Percentiles rank a stretch among this genome's conserved stretches.
phyloP scores from a whole-genome alignment of 129 eudicot genomes.

The Saussurea involucrata region DNA sequence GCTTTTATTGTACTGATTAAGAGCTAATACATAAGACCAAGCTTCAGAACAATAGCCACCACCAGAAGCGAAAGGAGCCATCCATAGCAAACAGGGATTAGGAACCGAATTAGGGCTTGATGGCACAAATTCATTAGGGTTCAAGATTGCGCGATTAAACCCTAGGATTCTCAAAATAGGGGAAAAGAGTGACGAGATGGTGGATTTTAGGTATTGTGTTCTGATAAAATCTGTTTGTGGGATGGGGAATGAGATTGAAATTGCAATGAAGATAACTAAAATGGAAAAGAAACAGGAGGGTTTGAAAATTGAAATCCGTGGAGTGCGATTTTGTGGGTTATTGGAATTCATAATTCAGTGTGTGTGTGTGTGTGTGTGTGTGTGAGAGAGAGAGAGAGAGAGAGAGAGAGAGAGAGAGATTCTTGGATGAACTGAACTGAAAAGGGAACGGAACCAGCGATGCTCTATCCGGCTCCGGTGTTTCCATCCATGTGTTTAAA shows the following conservation, averaged over 20 bases:
- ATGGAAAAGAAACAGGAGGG: conserved; percentile 39
- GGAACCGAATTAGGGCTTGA: conserved; percentile 14
- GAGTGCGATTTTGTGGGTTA: conserved; percentile 26
- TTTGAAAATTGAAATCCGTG: conserved; percentile 23
- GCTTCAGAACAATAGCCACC: conserved; percentile 95
- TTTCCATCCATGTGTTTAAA: background rate
- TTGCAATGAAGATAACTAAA: conserved; percentile 43
- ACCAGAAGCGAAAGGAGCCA: conserved; percentile 85
- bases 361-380: background rate
- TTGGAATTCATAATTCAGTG: conserved; percentile 25
- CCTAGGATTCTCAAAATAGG: conserved; percentile 12
- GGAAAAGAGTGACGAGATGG: conserved; percentile 19
- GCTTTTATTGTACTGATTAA: conserved; percentile 26
- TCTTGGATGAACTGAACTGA: background rate
- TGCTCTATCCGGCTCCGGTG: background rate
- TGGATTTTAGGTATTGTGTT: conserved; percentile 21
- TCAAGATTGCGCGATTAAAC: conserved; percentile 20
- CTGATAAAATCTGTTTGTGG: conserved; percentile 19
- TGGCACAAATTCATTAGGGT: conserved; percentile 8
- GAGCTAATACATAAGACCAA: conserved; percentile 73
- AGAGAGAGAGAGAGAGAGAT: conserved; percentile 8
- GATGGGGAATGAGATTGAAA: conserved; percentile 42
- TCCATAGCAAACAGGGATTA: conserved; percentile 66
- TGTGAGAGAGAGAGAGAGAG: background rate
- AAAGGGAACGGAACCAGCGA: background rate